A percentile compares a stretch with the other conserved stretches of the same genome.
Conservation (phyloP, 2,329 filamentous ascomycete genomes). For the Apiospora kogelbergensis region DNA sequence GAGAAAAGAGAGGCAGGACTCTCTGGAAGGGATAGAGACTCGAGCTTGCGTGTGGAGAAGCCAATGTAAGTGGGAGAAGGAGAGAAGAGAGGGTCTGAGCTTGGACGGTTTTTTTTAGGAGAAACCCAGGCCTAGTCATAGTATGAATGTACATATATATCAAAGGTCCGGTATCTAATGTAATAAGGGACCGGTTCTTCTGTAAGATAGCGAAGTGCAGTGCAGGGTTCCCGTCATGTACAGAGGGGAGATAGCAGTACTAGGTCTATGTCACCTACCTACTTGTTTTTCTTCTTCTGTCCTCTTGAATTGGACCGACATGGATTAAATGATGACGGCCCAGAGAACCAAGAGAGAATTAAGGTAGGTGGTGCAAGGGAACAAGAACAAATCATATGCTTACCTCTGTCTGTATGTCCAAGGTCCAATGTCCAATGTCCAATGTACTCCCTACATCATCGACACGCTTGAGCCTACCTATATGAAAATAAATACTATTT, state of each 20-base stretch:
- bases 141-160: not conserved
- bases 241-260: slow-evolving; percentile 4
- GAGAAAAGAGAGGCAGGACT: slow-evolving; percentile 11
- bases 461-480: not conserved
- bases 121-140: not conserved
- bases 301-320: not conserved
- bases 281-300: not conserved
- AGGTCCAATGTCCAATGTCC: not conserved
- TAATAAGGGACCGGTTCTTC: not conserved
- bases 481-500: not conserved
- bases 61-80: slow-evolving; percentile 5
- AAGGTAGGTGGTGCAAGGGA: not conserved
- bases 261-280: too few relatives aligned
- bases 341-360: not conserved
- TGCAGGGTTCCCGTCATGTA: not conserved
- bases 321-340: slow-evolving; percentile 5
- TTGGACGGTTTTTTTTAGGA: slow-evolving; percentile 1
- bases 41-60: slow-evolving; percentile 4
- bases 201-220: not conserved
- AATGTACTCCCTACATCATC: not conserved
- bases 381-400: not conserved
- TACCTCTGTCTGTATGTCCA: not conserved
- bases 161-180: not conserved
- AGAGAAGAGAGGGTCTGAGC: slow-evolving; percentile 3
- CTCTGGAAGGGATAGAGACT: slow-evolving; percentile 7